Evolutionary conservation across 495 filamentous ascomycete species (phyloP), one percentile per base, ranked within the genome.

Genomic region (Melanomma pulvis-pyrius): DNA sequence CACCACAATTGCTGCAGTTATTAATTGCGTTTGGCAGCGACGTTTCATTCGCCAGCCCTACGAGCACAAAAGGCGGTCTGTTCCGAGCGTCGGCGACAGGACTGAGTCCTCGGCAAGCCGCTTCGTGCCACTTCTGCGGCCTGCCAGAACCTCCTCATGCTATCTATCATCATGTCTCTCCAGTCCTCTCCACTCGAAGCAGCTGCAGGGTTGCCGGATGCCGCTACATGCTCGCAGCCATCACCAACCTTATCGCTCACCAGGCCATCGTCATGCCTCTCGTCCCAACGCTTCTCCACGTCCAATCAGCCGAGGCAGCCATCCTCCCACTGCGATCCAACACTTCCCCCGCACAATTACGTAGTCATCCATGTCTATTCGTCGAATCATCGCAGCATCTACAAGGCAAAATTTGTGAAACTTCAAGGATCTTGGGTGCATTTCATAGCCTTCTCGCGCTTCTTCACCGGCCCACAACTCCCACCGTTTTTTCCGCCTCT

Each of bases 401-500:
- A 15, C 8, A 44, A 17, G 13, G 39, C 39, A 44, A 44, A 44
- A 44, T 15, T 6, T 36, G 32, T 36, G 32, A 36, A 36, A 13
- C 32, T 36, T 36, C 32, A 36, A 36, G 32, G 6, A 13, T 36
- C 32, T 36, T 36, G 6, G 32, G 32, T 36, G 32, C 32, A 6
- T 13, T 36, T 36, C 32, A 13, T 13, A 6, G 32, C 32, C 32
- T 6, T 36, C 39, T 7, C 9, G 39, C 39, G 39, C 39, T 12
- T 44, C 39, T 44, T 44, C 17, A n/a, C 13, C n/a, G 17, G n/a
- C n/a, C n/a, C n/a, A n/a, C n/a, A 44, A 44, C 39, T 44, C 4
- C 39, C 32, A 6, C 13, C n/a, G 9, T 44, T 44, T 54, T 54
- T 54, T 15, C 51, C 51, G 51, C 29, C 51, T 54, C 25, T 54